Conservation (phyloP, 2,329 filamentous ascomycete species). For the Westerdykella sp. region DNA sequence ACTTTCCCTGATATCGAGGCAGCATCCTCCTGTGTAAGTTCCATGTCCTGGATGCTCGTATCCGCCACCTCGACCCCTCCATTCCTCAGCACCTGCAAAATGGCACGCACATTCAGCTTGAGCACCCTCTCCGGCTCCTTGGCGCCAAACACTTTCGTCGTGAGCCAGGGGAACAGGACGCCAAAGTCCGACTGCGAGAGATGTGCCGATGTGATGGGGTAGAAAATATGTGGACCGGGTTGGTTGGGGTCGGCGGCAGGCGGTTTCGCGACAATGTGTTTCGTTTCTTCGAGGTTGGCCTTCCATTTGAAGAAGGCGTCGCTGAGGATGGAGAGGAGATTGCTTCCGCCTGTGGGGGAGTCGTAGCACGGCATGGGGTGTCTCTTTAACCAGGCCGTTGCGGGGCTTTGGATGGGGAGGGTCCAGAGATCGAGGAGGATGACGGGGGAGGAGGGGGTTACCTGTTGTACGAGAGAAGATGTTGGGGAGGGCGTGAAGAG, state of each 20-base stretch:
- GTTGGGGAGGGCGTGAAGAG: conserved; percentile 55
- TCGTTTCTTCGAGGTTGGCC: conserved; percentile 63
- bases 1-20: conserved; percentile 1
- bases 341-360: conserved; percentile 46
- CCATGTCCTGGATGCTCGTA: conserved; percentile 37
- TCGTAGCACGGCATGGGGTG: conserved; percentile 66
- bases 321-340: conserved; percentile 65
- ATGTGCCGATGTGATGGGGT: conserved; percentile 67
- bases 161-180: conserved; percentile 67
- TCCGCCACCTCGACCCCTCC: conserved; percentile 37
- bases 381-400: conserved; percentile 59
- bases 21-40: conserved; percentile 25
- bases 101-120: conserved; percentile 73
- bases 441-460: conserved; percentile 60
- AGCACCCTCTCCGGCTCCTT: conserved; percentile 73
- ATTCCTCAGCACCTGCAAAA: conserved; percentile 64
- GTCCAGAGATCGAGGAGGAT: conserved; percentile 78
- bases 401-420: conserved; percentile 60
- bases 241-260: conserved; percentile 44
- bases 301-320: conserved; percentile 75
- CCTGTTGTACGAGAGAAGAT: conserved; percentile 56
- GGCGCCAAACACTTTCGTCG: conserved; percentile 45
- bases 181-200: conserved; percentile 80
- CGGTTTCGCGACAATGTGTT: conserved; percentile 56
- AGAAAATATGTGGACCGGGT: conserved; percentile 62